Evolutionary conservation across 2,329 filamentous ascomycete genomes (phyloP).

Genomic region (Diplodia scrobiculata): DNA sequence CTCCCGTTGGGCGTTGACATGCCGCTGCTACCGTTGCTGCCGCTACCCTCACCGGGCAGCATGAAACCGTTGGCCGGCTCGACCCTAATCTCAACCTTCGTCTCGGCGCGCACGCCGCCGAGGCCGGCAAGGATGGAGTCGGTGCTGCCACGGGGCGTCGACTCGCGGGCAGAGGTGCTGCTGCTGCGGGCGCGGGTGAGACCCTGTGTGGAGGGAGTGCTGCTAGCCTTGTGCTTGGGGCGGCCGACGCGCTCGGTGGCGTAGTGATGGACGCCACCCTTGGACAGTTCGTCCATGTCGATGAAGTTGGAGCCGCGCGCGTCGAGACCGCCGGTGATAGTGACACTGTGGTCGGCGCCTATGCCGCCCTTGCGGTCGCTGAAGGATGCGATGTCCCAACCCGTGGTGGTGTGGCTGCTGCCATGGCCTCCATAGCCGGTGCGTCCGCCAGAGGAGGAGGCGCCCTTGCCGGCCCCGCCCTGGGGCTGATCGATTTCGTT

Average conservation of each 20-base stretch:
- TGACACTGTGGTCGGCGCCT: constrained; percentile 24
- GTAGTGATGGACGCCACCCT: constrained; percentile 2
- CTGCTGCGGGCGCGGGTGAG: neutral
- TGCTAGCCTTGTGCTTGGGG: neutral
- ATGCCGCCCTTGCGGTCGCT: constrained; percentile 22
- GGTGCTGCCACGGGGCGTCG: constrained; percentile 39
- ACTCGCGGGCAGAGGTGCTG: constrained; percentile 32
- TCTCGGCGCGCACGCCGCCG: constrained; percentile 37
- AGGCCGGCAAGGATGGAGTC: constrained; percentile 39
- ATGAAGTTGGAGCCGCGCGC: constrained; percentile 20
- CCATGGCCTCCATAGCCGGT: constrained; percentile 4
- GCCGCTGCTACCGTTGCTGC: neutral
- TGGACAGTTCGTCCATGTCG: constrained; percentile 22
- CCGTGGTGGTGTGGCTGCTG: neutral
- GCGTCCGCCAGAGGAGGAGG: constrained; percentile 1
- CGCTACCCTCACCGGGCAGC: neutral
- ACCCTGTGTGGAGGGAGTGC: neutral
- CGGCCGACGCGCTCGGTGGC: constrained; percentile 6
- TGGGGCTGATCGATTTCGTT: constrained; percentile 34
- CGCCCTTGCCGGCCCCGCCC: neutral
- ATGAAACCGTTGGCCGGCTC: constrained; percentile 14
- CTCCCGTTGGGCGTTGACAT: neutral
- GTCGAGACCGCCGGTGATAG: constrained; percentile 30
- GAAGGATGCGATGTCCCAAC: constrained; percentile 30
- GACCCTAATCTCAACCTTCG: constrained; percentile 39